These are phyloP conservation scores for Fibroporia radiculosa DNA, from an alignment of 768 basidiomycete species.

Conservation along the genomic window DNA sequence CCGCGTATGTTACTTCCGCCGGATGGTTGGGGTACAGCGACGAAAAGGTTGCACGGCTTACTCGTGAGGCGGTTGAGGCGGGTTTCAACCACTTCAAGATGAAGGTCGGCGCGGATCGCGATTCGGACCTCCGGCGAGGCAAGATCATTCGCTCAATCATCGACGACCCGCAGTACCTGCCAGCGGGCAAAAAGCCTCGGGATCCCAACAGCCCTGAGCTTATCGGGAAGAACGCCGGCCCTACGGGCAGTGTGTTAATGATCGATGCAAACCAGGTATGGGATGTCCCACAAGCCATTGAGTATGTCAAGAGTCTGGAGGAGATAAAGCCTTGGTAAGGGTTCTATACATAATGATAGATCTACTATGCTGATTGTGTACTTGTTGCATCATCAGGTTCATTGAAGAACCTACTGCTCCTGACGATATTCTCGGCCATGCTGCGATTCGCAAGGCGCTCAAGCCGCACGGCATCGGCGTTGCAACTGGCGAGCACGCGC, in stretches of 20 bases:
- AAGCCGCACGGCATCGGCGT: slow-evolving; percentile 80
- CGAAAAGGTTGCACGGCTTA: slow-evolving; percentile 83
- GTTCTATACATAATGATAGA: background rate
- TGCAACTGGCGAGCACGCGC: slow-evolving; percentile 91
- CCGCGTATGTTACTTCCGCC: slow-evolving; percentile 89
- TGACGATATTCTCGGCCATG: slow-evolving; percentile 84
- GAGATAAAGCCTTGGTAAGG: slow-evolving; percentile 80
- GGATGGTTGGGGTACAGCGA: slow-evolving; percentile 94
- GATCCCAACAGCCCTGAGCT: slow-evolving; percentile 58
- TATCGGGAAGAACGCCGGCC: slow-evolving; percentile 87
- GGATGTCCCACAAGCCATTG: slow-evolving; percentile 90
- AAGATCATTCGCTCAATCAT: slow-evolving; percentile 90
- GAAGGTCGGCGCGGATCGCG: slow-evolving; percentile 86
- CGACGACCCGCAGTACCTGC: slow-evolving; percentile 83
- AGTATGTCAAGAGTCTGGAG: slow-evolving; percentile 76
- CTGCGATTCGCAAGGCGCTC: slow-evolving; percentile 68
- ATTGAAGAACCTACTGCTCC: slow-evolving; percentile 93
- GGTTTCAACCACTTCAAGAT: slow-evolving; percentile 99
- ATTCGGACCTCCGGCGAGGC: slow-evolving; percentile 81
- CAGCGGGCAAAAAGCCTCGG: slow-evolving; percentile 44
- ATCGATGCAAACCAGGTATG: slow-evolving; percentile 97
- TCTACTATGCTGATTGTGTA: background rate
- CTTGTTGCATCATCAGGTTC: slow-evolving; percentile 45
- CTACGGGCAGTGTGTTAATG: slow-evolving; percentile 92
- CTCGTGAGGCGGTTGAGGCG: slow-evolving; percentile 72